Conservation (phyloP, 257 asterid genomes). For the Coffea canephora region DNA sequence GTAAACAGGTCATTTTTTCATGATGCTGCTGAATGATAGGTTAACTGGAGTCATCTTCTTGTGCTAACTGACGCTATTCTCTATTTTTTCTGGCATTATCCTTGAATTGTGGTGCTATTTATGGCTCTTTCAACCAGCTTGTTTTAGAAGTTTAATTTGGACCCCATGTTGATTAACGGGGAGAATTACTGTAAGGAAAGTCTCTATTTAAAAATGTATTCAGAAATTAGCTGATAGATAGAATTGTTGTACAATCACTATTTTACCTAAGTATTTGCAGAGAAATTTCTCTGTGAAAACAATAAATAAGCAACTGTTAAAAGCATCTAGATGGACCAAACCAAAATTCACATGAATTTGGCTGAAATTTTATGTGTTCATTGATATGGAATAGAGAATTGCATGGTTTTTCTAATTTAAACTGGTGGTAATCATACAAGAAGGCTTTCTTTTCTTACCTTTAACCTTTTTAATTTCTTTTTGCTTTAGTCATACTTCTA, state of each 20-base stretch:
- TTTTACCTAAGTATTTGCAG: neutral
- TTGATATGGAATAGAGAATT: neutral
- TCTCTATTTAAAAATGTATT: no score
- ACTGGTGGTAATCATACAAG: neutral
- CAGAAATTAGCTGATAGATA: neutral
- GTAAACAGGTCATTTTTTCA: slow-evolving; percentile 65
- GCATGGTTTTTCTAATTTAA: neutral
- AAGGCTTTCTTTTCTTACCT: neutral
- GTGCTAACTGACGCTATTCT: neutral
- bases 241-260: neutral
- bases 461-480: neutral
- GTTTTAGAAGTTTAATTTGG: neutral
- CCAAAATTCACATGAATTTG: neutral
- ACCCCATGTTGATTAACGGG: neutral
- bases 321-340: neutral
- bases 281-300: neutral
- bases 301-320: neutral
- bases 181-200: neutral
- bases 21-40: neutral
- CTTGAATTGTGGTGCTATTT: neutral
- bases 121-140: neutral
- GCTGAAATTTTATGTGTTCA: neutral
- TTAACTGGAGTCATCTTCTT: neutral
- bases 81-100: neutral
- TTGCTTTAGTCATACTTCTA: neutral